phyloP scores from a whole-genome alignment of 2,329 filamentous ascomycete genomes.

The Alternaria arbusti region DNA sequence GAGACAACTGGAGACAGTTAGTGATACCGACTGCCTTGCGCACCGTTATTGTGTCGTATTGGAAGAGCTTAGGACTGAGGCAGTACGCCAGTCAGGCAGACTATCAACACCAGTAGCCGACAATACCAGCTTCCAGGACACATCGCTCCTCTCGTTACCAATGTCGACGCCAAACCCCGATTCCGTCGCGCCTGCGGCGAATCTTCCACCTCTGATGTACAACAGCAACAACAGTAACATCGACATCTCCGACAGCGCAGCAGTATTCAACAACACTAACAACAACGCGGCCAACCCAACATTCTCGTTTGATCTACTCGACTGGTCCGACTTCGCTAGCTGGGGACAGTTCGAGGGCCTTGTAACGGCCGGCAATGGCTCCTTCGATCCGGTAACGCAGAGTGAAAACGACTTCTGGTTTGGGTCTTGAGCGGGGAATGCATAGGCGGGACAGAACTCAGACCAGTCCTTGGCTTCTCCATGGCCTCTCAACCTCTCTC shows the following conservation, averaged over 20 bases:
- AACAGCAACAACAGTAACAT: not conserved
- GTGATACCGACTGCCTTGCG: conserved; percentile 41
- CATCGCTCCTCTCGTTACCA: not conserved
- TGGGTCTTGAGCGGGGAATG: not conserved
- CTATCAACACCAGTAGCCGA: conserved; percentile 3
- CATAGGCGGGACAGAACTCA: no score
- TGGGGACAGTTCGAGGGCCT: conserved; percentile 50
- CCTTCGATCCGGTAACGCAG: conserved; percentile 38
- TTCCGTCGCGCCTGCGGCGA: not conserved
- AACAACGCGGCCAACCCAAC: not conserved
- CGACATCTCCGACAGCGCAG: conserved; percentile 34
- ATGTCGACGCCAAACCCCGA: not conserved
- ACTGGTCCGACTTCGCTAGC: conserved; percentile 43
- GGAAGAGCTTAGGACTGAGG: conserved; percentile 58
- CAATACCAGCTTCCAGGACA: not conserved
- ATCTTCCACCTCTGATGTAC: conserved; percentile 17
- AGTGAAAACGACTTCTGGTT: conserved; percentile 18
- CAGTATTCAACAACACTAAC: not conserved
- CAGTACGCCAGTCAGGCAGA: conserved; percentile 33
- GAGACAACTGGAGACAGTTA: conserved; percentile 40
- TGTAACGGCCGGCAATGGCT: conserved; percentile 43
- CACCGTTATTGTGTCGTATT: conserved; percentile 61
- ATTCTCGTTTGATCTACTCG: conserved; percentile 29
- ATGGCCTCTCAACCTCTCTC: no score
- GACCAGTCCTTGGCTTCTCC: no score